These are phyloP conservation scores for Coccomyxa sp. DNA, from an alignment of 139 green algal species.

Conservation along the genomic window DNA sequence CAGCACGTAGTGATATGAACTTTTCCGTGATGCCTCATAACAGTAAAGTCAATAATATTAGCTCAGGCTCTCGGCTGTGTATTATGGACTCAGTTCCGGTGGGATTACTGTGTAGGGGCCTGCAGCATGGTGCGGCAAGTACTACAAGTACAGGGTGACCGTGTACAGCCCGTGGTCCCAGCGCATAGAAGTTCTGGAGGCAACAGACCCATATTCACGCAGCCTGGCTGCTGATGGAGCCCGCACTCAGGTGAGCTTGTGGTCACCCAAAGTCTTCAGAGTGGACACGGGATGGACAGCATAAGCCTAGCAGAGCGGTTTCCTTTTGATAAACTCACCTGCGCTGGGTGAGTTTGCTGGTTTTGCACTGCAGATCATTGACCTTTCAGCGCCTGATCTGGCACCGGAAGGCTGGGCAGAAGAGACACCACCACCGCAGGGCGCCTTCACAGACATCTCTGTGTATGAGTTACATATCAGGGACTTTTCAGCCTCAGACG, in stretches of 20 bases:
- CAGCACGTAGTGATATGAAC: too few species aligned
- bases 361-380: slow-evolving; percentile 35
- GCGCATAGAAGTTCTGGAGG: slow-evolving; percentile 27
- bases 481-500: slow-evolving; percentile 81
- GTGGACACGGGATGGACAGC: too few species aligned
- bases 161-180: slow-evolving; percentile 63
- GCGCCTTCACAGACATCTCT: slow-evolving; percentile 55
- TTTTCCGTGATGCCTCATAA: too few species aligned
- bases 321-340: too few species aligned
- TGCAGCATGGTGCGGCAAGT: slow-evolving; percentile 43
- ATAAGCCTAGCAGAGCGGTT: too few species aligned
- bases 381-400: slow-evolving; percentile 27
- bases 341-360: too few species aligned
- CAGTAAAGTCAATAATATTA: too few species aligned
- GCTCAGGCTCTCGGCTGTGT: too few species aligned
- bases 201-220: slow-evolving; percentile 79
- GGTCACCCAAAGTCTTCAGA: too few species aligned
- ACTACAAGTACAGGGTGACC: slow-evolving; percentile 65
- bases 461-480: slow-evolving; percentile 92
- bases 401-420: slow-evolving; percentile 46
- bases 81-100: too few species aligned
- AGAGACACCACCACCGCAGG: slow-evolving; percentile 25
- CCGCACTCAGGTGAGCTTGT: slow-evolving; percentile 33
- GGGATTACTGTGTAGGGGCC: slow-evolving; percentile 32
- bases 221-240: slow-evolving; percentile 55